phyloP scores from a whole-genome alignment of 2,329 filamentous ascomycete genomes.

The Hypomyces rosellus region DNA sequence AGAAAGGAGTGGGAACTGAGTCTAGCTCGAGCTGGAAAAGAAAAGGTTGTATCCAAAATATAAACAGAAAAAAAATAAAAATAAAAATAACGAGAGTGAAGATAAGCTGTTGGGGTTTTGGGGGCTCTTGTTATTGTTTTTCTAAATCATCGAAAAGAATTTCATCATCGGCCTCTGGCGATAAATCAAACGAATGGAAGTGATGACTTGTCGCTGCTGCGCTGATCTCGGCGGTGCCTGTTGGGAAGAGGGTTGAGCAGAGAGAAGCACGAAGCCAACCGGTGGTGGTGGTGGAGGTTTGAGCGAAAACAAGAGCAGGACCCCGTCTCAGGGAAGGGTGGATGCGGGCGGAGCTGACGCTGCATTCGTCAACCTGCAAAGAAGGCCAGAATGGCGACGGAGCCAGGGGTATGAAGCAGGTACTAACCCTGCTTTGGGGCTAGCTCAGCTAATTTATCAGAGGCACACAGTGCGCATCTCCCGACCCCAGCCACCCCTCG shows the following conservation, averaged over 20 bases:
- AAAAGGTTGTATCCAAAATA: conserved; percentile 3
- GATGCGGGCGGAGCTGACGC: background rate
- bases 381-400: background rate
- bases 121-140: conserved; percentile 1
- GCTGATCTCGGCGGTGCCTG: background rate
- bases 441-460: too few species aligned
- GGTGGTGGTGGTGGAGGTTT: conserved; percentile 6
- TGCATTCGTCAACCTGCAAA: too few species aligned
- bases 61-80: conserved; percentile 10
- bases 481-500: too few species aligned
- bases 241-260: background rate
- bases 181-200: conserved; percentile 9
- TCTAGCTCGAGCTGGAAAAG: conserved; percentile 36
- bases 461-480: too few species aligned
- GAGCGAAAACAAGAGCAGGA: conserved; percentile 9
- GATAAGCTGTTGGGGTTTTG: too few species aligned
- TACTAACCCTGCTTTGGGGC: background rate
- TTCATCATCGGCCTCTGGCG: conserved; percentile 29
- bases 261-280: background rate
- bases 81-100: conserved; percentile 8
- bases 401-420: background rate
- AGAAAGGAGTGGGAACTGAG: conserved; percentile 41
- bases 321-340: background rate
- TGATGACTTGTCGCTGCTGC: background rate
- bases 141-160: conserved; percentile 24